Percentiles rank a stretch among this genome's conserved stretches.
phyloP scores from a whole-genome alignment of 2,329 filamentous ascomycete species.

The Fusarium brachygibbosum region DNA sequence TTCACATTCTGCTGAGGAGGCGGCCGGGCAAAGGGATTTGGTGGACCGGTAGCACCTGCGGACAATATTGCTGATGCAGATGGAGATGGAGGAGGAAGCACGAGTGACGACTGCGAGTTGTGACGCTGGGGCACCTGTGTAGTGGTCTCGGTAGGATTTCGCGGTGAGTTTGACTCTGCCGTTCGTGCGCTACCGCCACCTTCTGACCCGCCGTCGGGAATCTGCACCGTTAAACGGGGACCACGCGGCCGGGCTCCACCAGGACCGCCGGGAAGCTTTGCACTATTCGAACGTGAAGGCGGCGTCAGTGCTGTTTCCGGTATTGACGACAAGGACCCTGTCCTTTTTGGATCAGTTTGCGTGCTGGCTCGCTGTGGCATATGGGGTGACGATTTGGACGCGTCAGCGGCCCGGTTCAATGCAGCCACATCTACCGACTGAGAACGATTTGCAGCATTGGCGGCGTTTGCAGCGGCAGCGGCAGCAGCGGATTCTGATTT shows the following conservation, averaged over 20 bases:
- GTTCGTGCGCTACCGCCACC: constrained; percentile 72
- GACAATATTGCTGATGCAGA: constrained; percentile 88
- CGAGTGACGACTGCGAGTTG: constrained; percentile 75
- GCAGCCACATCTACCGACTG: constrained; percentile 75
- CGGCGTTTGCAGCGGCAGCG: constrained; percentile 48
- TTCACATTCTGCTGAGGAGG: constrained; percentile 76
- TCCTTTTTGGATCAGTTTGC: constrained; percentile 61
- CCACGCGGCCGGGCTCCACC: constrained; percentile 79
- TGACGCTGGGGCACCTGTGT: constrained; percentile 66
- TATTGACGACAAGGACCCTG: constrained; percentile 70
- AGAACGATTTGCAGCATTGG: constrained; percentile 61
- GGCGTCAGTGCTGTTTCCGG: constrained; percentile 76
- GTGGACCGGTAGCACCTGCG: constrained; percentile 90
- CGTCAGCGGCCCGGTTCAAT: constrained; percentile 64
- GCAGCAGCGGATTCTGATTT: constrained; percentile 55
- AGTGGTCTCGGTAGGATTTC: constrained; percentile 69
- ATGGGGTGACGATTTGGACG: constrained; percentile 70
- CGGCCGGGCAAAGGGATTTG: constrained; percentile 94
- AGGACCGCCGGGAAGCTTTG: constrained; percentile 66
- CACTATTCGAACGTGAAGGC: constrained; percentile 82
- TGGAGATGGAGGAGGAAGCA: constrained; percentile 92
- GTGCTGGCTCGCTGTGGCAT: constrained; percentile 65
- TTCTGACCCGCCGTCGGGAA: constrained; percentile 91
- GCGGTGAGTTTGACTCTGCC: constrained; percentile 76
- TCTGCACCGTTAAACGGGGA: constrained; percentile 91